Evolutionary conservation across 495 filamentous ascomycete species (phyloP).

Genomic region (Amorphotheca resinae): DNA sequence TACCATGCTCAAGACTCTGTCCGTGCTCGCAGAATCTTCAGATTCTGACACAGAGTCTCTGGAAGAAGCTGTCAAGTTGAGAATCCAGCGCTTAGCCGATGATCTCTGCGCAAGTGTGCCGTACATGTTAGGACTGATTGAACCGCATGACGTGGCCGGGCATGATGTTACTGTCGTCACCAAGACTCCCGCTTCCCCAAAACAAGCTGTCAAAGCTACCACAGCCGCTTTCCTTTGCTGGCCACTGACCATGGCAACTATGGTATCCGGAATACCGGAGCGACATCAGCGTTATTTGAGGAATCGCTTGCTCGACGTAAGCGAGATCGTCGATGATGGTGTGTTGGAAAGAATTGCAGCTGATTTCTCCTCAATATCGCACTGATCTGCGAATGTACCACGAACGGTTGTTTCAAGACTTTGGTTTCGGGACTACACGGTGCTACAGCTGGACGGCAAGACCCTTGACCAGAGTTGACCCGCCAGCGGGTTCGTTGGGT

Average conservation of each 20-base stretch:
- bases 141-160: background rate
- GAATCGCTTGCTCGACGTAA: constrained; percentile 10
- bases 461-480: too few relatives aligned
- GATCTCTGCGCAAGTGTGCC: constrained; percentile 16
- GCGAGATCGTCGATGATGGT: constrained; percentile 11
- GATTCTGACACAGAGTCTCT: background rate
- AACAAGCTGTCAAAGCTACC: constrained; percentile 14
- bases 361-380: too few relatives aligned
- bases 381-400: too few relatives aligned
- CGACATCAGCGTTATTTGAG: constrained; percentile 20
- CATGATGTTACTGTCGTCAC: background rate
- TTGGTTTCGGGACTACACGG: too few relatives aligned
- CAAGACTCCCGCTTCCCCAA: background rate
- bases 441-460: too few relatives aligned
- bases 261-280: constrained; percentile 13
- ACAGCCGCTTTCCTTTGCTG: constrained; percentile 19
- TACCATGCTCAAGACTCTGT: constrained; percentile 15
- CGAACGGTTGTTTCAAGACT: too few relatives aligned
- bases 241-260: constrained; percentile 21
- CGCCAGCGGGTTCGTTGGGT: constrained; percentile 1
- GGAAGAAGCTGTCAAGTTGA: constrained; percentile 11
- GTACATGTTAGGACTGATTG: constrained; percentile 12
- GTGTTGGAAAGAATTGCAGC: constrained; percentile 7
- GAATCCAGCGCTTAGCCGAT: constrained; percentile 12
- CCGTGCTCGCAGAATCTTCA: background rate